Conservation (phyloP, 768 basidiomycete genomes). For the Calocera cornea region DNA sequence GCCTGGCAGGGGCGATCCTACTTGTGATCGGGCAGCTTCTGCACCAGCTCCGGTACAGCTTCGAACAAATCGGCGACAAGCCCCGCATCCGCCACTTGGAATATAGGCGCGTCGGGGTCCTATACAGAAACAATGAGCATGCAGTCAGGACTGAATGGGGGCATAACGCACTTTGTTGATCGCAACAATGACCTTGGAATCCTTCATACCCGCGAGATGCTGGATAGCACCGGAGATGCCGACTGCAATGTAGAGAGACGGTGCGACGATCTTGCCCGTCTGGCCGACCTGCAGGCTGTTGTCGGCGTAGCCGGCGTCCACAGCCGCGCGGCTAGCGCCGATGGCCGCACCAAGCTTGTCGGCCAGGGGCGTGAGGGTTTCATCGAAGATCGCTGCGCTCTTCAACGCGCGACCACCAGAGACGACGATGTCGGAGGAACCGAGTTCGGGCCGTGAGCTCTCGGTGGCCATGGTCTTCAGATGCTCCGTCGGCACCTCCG, state of each 20-base stretch:
- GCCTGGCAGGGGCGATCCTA: too few relatives aligned
- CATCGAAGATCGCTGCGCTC: slow-evolving; percentile 82
- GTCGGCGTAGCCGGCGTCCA: slow-evolving; percentile 95
- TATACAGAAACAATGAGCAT: slow-evolving; percentile 22
- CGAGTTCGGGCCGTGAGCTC: slow-evolving; percentile 86
- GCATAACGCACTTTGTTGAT: slow-evolving; percentile 68
- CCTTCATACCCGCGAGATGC: slow-evolving; percentile 98
- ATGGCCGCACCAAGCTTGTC: slow-evolving; percentile 90
- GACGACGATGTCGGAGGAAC: slow-evolving; percentile 73
- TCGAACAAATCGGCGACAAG: slow-evolving; percentile 89
- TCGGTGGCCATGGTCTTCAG: slow-evolving; percentile 65
- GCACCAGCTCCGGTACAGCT: slow-evolving; percentile 75
- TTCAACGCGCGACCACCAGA: slow-evolving; percentile 93
- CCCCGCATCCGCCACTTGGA: slow-evolving; percentile 94
- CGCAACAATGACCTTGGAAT: slow-evolving; percentile 94
- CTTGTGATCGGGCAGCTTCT: slow-evolving; percentile 42
- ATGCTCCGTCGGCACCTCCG: slow-evolving; percentile 46
- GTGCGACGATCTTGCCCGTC: slow-evolving; percentile 96
- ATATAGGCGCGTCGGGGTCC: slow-evolving; percentile 97
- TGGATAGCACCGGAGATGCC: slow-evolving; percentile 99
- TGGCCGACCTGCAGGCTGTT: slow-evolving; percentile 98
- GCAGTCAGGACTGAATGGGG: neutral
- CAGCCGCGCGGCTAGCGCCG: slow-evolving; percentile 94
- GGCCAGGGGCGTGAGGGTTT: slow-evolving; percentile 77
- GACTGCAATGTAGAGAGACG: slow-evolving; percentile 87